These are phyloP conservation scores for Neurospora sp. DNA, from an alignment of 495 filamentous ascomycete species.

Conservation along the genomic window DNA sequence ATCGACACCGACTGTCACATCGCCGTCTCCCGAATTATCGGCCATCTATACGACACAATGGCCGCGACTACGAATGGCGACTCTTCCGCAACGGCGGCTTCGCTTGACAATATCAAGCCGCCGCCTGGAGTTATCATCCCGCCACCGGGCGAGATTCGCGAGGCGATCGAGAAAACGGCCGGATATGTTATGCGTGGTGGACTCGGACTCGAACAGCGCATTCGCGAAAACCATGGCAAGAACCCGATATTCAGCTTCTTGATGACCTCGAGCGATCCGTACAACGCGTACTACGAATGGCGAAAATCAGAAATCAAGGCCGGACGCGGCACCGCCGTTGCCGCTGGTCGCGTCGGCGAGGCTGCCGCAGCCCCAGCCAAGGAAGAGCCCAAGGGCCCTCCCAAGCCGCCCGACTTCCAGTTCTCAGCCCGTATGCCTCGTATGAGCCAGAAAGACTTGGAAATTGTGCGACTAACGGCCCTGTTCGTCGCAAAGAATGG, in stretches of 20 bases:
- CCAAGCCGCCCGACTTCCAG: constrained; percentile 78
- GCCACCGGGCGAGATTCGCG: constrained; percentile 59
- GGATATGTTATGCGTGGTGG: constrained; percentile 86
- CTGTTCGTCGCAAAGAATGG: constrained; percentile 87
- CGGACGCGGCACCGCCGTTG: constrained; percentile 69
- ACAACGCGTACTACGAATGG: constrained; percentile 85
- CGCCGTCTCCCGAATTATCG: background rate
- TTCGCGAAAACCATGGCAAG: constrained; percentile 73
- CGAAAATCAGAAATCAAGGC: constrained; percentile 73
- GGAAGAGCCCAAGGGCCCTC: constrained; percentile 71
- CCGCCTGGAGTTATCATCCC: constrained; percentile 78
- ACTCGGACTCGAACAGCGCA: constrained; percentile 73
- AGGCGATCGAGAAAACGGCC: constrained; percentile 87
- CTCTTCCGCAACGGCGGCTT: constrained; percentile 29
- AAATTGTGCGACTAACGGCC: constrained; percentile 83
- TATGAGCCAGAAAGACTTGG: constrained; percentile 90
- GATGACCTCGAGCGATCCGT: constrained; percentile 63
- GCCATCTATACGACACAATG: constrained; percentile 10
- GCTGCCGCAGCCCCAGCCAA: constrained; percentile 33
- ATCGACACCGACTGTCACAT: background rate
- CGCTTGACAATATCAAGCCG: constrained; percentile 52
- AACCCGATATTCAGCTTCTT: constrained; percentile 92
- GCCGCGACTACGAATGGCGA: constrained; percentile 51
- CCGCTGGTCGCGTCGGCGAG: constrained; percentile 67
- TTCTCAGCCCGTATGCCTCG: constrained; percentile 97